Conservation (phyloP, 2,329 filamentous ascomycete genomes). For the Calonectria pauciramosa region DNA sequence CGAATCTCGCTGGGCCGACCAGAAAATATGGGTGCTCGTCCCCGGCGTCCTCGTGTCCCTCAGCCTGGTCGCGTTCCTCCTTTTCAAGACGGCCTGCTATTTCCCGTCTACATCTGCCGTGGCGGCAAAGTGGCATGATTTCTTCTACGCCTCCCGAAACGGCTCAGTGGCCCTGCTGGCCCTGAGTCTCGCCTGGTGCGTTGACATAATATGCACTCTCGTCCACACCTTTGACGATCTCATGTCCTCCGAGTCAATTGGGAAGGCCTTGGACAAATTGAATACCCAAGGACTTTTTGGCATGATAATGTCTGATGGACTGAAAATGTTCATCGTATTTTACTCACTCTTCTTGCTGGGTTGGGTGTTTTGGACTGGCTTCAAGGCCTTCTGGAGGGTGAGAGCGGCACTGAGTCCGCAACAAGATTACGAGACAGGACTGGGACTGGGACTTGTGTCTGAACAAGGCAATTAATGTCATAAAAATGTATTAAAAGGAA, state of each 20-base stretch:
- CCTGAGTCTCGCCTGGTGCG: conserved; percentile 33
- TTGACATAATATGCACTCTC: conserved; percentile 19
- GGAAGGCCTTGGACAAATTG: conserved; percentile 9
- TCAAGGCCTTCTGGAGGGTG: conserved; percentile 31
- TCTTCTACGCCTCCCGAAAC: conserved; percentile 36
- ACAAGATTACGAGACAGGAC: conserved; percentile 26
- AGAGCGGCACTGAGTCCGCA: conserved; percentile 14
- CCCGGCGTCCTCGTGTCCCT: conserved; percentile 24
- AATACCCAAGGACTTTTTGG: background rate
- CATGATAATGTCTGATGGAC: conserved; percentile 2
- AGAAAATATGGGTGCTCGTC: conserved; percentile 1
- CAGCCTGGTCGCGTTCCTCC: conserved; percentile 36
- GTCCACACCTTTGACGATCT: conserved; percentile 23
- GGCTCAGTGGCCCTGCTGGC: conserved; percentile 36
- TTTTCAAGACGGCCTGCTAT: conserved; percentile 39
- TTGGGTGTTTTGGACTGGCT: conserved; percentile 35
- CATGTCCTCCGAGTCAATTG: conserved; percentile 14
- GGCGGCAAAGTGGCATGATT: conserved; percentile 15
- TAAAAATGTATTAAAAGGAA: conserved; percentile 28
- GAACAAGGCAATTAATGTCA: conserved; percentile 22
- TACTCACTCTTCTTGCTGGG: conserved; percentile 20
- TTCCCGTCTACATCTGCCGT: conserved; percentile 9
- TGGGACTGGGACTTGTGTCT: conserved; percentile 21
- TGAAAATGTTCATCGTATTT: conserved; percentile 15
- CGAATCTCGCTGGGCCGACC: background rate